Evolutionary conservation across 371 early-diverging fungal species (phyloP), one percentile per base, ranked within the genome.

Genomic region (Chytridiales sp.): DNA sequence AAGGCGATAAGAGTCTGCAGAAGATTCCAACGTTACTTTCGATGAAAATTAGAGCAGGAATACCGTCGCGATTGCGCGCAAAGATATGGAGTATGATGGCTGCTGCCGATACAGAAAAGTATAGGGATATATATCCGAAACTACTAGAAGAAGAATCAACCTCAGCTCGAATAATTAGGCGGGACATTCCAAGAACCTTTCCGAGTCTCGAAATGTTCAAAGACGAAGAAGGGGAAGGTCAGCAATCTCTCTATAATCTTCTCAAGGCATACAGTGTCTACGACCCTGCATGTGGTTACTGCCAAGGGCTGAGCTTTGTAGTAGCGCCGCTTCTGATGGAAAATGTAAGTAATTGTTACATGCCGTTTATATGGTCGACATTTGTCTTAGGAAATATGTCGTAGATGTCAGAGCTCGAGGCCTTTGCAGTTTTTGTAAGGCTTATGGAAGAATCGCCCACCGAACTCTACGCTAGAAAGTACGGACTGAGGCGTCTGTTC

Each of bases 331-430:
- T 96, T 61, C 75, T 96, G 21, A 67, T 92, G 44, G 71, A 74
- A 53, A 50, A 66, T 30, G 77, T 67, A 47, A 64, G 56, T 44
- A 1, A 4, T 46, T 46, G n/a, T 19, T 31, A 27, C 19, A 47
- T 24, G 11, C 13, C 8, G 22, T 26, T 2, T 31, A 6, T 21
- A 4, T 13, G 26, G n/a, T 5, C n/a, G 39, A 59, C 58, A n/a
- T 52, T 22, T 49, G 36, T 34, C n/a, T 35, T 31, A 17, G 27
- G 15, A 22, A 34, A 32, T 15, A 27, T 15, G 13, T 13, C 8
- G n/a, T 42, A 92, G 72, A 92, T 93, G 91, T 87, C 91, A 9
- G 97, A 95, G 58, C 87, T 89, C 61, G 91, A 94, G 61, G 92
- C 94, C 0, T 95, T 96, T 72, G 82, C 88, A 62, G 81, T 93